phyloP scores from a whole-genome alignment of 441 rosid species.

The Adansonia grandidieri region DNA sequence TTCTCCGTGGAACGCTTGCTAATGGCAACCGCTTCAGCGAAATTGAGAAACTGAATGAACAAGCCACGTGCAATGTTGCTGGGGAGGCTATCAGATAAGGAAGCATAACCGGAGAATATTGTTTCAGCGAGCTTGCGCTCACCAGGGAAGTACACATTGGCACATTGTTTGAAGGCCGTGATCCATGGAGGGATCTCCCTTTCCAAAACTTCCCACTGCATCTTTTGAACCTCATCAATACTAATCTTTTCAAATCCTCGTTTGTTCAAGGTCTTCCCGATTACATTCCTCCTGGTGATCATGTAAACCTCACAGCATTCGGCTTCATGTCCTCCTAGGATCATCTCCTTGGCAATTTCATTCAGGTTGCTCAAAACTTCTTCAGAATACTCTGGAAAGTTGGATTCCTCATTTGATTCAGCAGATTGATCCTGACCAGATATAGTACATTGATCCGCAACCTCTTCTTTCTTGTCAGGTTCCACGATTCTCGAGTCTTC shows the following conservation, averaged over 20 bases:
- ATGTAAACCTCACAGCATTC: constrained; percentile 73
- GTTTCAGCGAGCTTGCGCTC: constrained; percentile 57
- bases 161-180: constrained; percentile 59
- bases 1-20: constrained; percentile 73
- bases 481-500: constrained; percentile 44
- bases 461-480: background rate
- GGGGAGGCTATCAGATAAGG: constrained; percentile 47
- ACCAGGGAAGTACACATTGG: constrained; percentile 51
- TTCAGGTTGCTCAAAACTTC: constrained; percentile 45
- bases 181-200: constrained; percentile 74
- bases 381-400: constrained; percentile 43
- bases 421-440: constrained; percentile 10
- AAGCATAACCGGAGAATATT: constrained; percentile 45
- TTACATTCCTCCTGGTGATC: constrained; percentile 53
- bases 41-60: constrained; percentile 67
- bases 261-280: constrained; percentile 53
- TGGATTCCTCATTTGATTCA: constrained; percentile 28
- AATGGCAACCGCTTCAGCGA: constrained; percentile 77
- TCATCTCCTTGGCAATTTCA: constrained; percentile 64
- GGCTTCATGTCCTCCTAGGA: constrained; percentile 64
- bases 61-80: constrained; percentile 51
- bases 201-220: constrained; percentile 78
- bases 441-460: constrained; percentile 2
- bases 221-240: constrained; percentile 79
- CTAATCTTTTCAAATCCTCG: constrained; percentile 70